These are phyloP conservation scores for Thalassiosira allenii DNA, from an alignment of 352 stramenopile species.

Conservation along the genomic window DNA sequence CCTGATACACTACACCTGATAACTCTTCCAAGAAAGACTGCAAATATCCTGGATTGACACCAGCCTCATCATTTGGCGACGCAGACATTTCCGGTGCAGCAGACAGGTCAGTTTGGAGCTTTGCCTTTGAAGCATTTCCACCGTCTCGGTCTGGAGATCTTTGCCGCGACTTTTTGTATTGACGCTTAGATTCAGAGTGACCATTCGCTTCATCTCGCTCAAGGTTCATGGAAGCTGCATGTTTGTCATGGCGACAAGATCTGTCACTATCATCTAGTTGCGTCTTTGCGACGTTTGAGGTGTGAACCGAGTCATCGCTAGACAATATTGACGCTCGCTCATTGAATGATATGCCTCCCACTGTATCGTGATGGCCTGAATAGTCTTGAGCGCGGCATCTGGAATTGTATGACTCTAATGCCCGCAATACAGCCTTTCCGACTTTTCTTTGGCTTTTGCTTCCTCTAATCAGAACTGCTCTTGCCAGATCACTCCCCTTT, in stretches of 20 bases:
- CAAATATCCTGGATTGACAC: constrained; percentile 30
- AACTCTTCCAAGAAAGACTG: constrained; percentile 30
- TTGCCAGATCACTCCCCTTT: constrained; percentile 32
- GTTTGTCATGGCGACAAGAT: no score
- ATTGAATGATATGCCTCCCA: no score
- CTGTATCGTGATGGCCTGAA: no score
- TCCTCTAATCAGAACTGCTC: constrained; percentile 35
- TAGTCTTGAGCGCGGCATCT: no score
- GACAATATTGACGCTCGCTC: no score
- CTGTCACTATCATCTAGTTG: constrained; percentile 21
- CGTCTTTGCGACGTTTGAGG: constrained; percentile 40
- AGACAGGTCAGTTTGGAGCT: background rate
- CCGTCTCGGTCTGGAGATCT: no score
- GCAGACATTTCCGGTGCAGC: background rate
- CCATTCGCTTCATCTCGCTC: no score
- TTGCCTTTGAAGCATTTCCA: background rate
- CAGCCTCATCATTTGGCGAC: no score
- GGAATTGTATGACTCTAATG: constrained; percentile 50
- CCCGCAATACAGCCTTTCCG: constrained; percentile 61
- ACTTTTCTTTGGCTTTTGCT: constrained; percentile 82
- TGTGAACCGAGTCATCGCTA: constrained; percentile 6
- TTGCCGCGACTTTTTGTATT: no score
- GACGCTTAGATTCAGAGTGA: no score
- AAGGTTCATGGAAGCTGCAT: no score
- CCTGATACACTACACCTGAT: constrained; percentile 40